Evolutionary conservation across 768 basidiomycete genomes (phyloP).

Genomic region (Pulveroboletus sp.): DNA sequence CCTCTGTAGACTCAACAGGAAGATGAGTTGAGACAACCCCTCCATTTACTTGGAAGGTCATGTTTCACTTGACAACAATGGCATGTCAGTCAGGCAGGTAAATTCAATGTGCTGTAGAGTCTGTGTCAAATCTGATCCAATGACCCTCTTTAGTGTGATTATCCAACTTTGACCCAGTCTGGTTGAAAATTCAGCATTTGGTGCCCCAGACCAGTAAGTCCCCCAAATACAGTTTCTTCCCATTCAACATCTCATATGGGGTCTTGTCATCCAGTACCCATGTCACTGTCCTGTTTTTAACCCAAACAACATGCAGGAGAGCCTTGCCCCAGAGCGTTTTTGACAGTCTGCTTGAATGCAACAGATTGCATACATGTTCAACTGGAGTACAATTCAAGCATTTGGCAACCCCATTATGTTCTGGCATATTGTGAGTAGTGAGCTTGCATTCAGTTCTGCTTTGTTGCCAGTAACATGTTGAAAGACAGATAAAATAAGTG

Average conservation of each 20-base stretch:
- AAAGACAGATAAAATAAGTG: too few species aligned
- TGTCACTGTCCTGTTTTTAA: slow-evolving; percentile 14
- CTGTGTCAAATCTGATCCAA: slow-evolving; percentile 36
- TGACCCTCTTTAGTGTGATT: slow-evolving; percentile 12
- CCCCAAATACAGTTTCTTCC: slow-evolving; percentile 14
- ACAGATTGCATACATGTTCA: too few species aligned
- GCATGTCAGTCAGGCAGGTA: slow-evolving; percentile 27
- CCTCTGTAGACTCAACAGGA: too few species aligned
- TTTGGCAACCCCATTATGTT: too few species aligned
- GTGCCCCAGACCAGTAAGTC: too few species aligned
- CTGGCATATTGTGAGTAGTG: too few species aligned
- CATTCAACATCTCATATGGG: slow-evolving; percentile 6
- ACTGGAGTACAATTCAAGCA: too few species aligned
- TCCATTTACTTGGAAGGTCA: background rate
- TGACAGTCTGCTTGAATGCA: slow-evolving; percentile 15
- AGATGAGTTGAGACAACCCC: background rate
- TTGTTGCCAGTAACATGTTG: too few species aligned
- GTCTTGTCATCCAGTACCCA: background rate
- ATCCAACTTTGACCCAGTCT: slow-evolving; percentile 24
- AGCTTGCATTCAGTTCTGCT: too few species aligned
- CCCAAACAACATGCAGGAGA: slow-evolving; percentile 11
- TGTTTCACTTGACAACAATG: background rate
- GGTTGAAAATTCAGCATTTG: slow-evolving; percentile 16
- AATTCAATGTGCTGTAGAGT: slow-evolving; percentile 30
- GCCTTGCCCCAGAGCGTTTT: slow-evolving; percentile 25